These are phyloP conservation scores for Talaromyces funiculosus DNA, from an alignment of 2,329 filamentous ascomycete species.

Conservation along the genomic window DNA sequence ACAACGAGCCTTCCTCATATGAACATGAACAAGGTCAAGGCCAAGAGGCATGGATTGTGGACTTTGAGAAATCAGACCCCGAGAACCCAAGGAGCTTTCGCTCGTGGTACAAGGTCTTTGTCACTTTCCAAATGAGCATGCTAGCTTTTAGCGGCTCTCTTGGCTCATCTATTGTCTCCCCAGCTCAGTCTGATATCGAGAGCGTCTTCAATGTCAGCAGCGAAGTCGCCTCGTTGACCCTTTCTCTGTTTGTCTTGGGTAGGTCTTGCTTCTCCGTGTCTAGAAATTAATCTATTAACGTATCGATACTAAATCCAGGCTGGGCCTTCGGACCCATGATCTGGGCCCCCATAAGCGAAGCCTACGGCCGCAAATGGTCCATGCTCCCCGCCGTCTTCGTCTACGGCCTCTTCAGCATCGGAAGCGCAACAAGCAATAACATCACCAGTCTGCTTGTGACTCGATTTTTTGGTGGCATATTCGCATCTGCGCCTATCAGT, in stretches of 20 bases:
- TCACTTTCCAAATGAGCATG: background rate
- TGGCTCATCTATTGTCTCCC: background rate
- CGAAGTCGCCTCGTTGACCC: background rate
- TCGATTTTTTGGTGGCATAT: constrained; percentile 50
- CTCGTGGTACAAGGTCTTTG: background rate
- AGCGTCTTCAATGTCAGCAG: background rate
- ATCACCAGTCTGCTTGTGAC: constrained; percentile 37
- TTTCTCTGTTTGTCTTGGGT: background rate
- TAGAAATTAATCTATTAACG: background rate
- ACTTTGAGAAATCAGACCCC: background rate
- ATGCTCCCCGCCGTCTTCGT: constrained; percentile 46
- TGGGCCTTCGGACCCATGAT: constrained; percentile 36
- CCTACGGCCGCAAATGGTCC: constrained; percentile 47
- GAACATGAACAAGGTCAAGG: background rate
- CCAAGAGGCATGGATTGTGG: background rate
- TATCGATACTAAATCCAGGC: constrained; percentile 16
- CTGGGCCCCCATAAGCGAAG: constrained; percentile 42
- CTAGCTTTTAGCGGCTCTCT: background rate
- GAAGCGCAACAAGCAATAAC: constrained; percentile 44
- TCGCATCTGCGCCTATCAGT: constrained; percentile 47
- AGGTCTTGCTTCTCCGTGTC: background rate
- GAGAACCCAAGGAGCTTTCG: background rate
- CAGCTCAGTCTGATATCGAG: background rate
- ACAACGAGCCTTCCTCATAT: background rate
- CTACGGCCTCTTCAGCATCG: constrained; percentile 52